Base-by-base conservation (phyloP, 805 yeast species). In the Candida lessepsii region DNA sequence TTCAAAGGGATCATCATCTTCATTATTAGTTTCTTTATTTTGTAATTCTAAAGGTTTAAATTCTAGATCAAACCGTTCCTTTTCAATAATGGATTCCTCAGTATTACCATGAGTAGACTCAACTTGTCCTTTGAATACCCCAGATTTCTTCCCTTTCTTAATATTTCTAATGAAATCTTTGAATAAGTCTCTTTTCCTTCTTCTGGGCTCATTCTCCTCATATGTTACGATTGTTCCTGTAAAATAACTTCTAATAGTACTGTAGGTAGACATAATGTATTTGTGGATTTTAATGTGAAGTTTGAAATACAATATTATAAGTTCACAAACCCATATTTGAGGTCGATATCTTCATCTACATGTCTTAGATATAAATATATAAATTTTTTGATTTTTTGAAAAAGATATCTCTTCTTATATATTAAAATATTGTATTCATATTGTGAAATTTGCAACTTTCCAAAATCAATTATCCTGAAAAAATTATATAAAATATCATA, bases 151-250 rank as follows among this genome's bases (percentile, higher is more conserved):
- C 18, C 9, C 10, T 18, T 18, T 2, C 9, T 11, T 17, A 9
- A n/a, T n/a, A 3, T 32, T 32, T 16, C 14, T 31, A 15, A 37
- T 29, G 17, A 38, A 25, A 5, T 25, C 20, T 17, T 18, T 24
- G 21, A 38, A 30, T 3, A 20, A 5, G 25, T 38, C 41, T 26
- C 41, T 31, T 15, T 38, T 38, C 18, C 41, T 38, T 25, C 26
- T 30, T 16, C 18, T 30, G 2, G 27, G 35, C 4, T 13, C 18
- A 5, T 13, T 19, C 5, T 14, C n/a, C 14, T 18, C 19, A 4
- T 14, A 4, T 7, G 2, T 8, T 3, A 4, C 4, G 13, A 21
- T 13, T 4, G 27, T 32, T 9, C 8, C 13, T 9, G 13, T 32
- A 23, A 32, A 32, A 21, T n/a, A 20, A 32, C 35, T 32, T 29